Percentiles rank a stretch among this genome's conserved stretches.
These are phyloP conservation scores for Talaromyces sp. DNA, from an alignment of 2,329 filamentous ascomycete species.

Conservation along the genomic window DNA sequence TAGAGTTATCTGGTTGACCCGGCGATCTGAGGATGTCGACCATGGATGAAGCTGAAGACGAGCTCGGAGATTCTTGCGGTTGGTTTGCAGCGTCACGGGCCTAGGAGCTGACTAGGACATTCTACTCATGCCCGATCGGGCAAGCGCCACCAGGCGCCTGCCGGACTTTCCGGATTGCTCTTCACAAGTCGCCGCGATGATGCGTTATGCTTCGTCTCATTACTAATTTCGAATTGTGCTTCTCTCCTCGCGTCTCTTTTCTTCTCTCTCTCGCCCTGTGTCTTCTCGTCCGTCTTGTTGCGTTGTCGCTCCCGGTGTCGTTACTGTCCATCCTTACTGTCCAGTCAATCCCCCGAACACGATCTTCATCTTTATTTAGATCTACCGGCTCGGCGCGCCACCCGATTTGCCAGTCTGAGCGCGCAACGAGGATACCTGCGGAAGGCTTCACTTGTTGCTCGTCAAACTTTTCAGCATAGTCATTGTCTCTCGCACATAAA, in stretches of 20 bases:
- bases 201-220: background rate
- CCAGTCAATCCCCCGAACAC: background rate
- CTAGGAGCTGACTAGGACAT: too few relatives aligned
- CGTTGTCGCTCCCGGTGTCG: background rate
- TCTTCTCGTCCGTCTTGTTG: background rate
- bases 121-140: too few relatives aligned
- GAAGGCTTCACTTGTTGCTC: background rate
- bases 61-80: too few relatives aligned
- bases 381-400: background rate
- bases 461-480: background rate
- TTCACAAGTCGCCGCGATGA: background rate
- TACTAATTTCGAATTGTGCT: background rate
- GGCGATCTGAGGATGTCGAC: too few relatives aligned
- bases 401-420: background rate
- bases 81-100: too few relatives aligned
- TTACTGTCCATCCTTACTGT: background rate
- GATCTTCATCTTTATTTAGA: background rate
- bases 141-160: conserved; percentile 4
- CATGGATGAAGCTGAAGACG: too few relatives aligned
- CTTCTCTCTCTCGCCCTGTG: background rate
- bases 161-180: background rate
- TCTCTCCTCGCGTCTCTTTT: background rate
- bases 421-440: background rate
- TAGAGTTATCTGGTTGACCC: too few relatives aligned
- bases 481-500: background rate